Evolutionary conservation across 192 early-diverging fungal species (phyloP).

Genomic region (Dimargaris cristalligena): DNA sequence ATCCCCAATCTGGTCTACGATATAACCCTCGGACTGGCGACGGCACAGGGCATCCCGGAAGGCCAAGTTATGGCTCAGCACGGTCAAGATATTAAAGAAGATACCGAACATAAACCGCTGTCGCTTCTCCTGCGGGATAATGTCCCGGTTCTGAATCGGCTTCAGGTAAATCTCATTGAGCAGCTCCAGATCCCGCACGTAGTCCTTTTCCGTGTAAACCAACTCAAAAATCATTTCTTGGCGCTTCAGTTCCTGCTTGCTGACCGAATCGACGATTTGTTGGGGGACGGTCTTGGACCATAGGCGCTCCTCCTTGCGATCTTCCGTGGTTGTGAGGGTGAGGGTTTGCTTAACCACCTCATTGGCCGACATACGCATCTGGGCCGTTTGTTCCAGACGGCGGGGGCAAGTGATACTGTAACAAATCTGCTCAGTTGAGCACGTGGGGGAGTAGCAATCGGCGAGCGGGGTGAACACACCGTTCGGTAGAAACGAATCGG

Average conservation of each 20-base stretch:
- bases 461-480: conserved; percentile 84
- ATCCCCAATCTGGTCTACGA: conserved; percentile 77
- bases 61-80: conserved; percentile 42
- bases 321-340: neutral
- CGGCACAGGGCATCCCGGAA: conserved; percentile 37
- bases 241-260: conserved; percentile 60
- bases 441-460: conserved; percentile 88
- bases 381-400: conserved; percentile 42
- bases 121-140: conserved; percentile 42
- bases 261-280: conserved; percentile 48
- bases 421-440: conserved; percentile 59
- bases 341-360: neutral
- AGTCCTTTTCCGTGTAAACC: conserved; percentile 80
- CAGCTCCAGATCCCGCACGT: conserved; percentile 71
- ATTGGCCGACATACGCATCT: neutral
- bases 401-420: conserved; percentile 83
- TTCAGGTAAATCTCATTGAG: conserved; percentile 61
- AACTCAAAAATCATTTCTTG: conserved; percentile 91
- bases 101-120: conserved; percentile 58
- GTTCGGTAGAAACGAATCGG: conserved; percentile 31
- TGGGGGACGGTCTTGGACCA: conserved; percentile 75
- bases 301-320: conserved; percentile 41
- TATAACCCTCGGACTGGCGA: conserved; percentile 43
- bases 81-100: conserved; percentile 58
- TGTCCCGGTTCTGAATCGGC: conserved; percentile 38